Evolutionary conservation across 108 stramenopile species (phyloP), one percentile per base, ranked within the genome.

Genomic region (Cyclotella distinguenda): DNA sequence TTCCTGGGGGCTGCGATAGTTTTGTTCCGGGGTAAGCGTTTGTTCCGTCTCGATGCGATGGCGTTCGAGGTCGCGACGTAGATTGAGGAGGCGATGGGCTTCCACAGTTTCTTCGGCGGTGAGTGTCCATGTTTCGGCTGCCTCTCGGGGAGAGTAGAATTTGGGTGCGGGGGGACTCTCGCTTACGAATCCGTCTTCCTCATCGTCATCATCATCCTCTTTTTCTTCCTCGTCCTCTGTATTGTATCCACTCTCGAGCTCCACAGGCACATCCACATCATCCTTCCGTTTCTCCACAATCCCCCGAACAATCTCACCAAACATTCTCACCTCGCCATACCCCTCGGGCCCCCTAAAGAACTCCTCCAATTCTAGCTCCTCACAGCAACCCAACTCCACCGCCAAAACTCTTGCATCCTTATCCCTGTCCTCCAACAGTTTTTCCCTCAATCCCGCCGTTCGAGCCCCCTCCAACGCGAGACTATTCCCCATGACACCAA

Each of bases 401-500:
- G 16, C 43, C 53, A 22, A 55, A 25, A 19, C 53, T 26, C 57
- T 40, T 18, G 39, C 72, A 45, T 9, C 63, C 52, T 26, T 34
- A 30, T 56, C 26, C 23, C 40, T 61, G 12, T 77, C 53, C 38
- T 64, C 52, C 16, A 34, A 40, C 28, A 49, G 46, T 31, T 44
- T 62, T 15, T 39, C 34, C 13, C 19, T 58, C n/a, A 52, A 23
- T 0, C 63, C 31, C 35, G 40, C 57, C 31, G 55, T 45, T 23
- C 50, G 22, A 26, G 60, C 66, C 19, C 64, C 66, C 57, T 77
- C 75, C 39, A 77, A 63, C 0, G 51, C 64, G 9, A 77, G 57
- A 8, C 56, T 60, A 50, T 77, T 77, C 31, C 66, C 61, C 43
- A 68, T 11, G 1, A 77, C 55, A 6, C 75, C 75, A 27, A 64